Evolutionary conservation across 2,329 filamentous ascomycete genomes (phyloP).

Genomic region (Aspergillus ruber): DNA sequence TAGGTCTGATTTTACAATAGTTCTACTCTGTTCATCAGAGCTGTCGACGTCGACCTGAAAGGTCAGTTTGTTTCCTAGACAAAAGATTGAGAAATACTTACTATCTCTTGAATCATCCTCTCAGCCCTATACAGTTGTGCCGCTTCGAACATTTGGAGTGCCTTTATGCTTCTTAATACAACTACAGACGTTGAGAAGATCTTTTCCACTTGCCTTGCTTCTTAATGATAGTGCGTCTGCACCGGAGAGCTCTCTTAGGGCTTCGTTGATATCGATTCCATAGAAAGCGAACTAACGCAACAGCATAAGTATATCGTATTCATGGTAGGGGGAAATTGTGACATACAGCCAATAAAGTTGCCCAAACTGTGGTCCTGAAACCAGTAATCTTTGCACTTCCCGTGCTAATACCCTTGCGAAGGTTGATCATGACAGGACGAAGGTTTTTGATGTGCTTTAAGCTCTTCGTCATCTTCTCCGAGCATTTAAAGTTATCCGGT

Average conservation of each 20-base stretch:
- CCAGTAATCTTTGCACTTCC: conserved; percentile 46
- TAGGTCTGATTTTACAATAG: conserved; percentile 65
- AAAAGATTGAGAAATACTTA: conserved; percentile 18
- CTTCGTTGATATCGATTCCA: conserved; percentile 62
- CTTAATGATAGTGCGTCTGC: conserved; percentile 48
- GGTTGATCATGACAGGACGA: conserved; percentile 57
- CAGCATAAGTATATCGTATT: background rate
- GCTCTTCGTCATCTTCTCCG: conserved; percentile 53
- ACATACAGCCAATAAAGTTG: conserved; percentile 53
- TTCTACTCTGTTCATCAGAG: conserved; percentile 64
- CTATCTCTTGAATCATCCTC: conserved; percentile 61
- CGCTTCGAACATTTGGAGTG: conserved; percentile 56
- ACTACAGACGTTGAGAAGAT: background rate
- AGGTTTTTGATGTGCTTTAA: conserved; percentile 73
- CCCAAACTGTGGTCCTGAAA: conserved; percentile 65
- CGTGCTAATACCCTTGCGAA: conserved; percentile 69
- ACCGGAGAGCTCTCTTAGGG: conserved; percentile 52
- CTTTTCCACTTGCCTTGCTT: conserved; percentile 41
- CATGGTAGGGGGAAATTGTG: background rate
- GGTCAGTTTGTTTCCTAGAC: conserved; percentile 8
- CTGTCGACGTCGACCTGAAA: conserved; percentile 67
- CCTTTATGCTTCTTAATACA: conserved; percentile 29
- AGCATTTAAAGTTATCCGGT: conserved; percentile 56
- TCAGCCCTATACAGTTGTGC: conserved; percentile 60
- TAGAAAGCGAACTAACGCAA: conserved; percentile 60